Conservation (phyloP, 2,329 filamentous ascomycete genomes). For the Xylaria sp. region DNA sequence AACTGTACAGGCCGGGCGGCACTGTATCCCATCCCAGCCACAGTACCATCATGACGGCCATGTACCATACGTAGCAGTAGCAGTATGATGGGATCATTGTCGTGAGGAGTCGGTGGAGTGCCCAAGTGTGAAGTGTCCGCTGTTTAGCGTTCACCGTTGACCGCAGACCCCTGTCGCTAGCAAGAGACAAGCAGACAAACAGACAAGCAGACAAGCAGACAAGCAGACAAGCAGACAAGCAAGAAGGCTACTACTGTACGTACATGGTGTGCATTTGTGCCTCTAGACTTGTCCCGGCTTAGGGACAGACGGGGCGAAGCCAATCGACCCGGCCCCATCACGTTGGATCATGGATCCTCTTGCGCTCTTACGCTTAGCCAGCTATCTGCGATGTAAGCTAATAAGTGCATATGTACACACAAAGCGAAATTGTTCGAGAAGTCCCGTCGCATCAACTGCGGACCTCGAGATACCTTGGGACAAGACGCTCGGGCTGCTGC, state of each 20-base stretch:
- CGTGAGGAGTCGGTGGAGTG: neutral
- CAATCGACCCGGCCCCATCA: constrained; percentile 33
- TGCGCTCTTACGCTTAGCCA: too few species aligned
- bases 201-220: too few species aligned
- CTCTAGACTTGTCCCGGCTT: constrained; percentile 29
- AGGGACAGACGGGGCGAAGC: constrained; percentile 32
- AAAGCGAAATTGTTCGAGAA: neutral
- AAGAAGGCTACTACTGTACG: constrained; percentile 12
- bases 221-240: too few species aligned
- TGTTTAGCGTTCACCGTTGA: constrained; percentile 27
- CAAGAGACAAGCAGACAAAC: neutral
- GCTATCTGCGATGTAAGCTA: too few species aligned
- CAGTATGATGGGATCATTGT: constrained; percentile 1
- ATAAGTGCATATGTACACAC: neutral
- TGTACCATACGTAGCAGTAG: neutral
- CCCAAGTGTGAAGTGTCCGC: constrained; percentile 15
- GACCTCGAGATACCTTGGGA: neutral
- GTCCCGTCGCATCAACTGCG: neutral
- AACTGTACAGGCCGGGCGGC: neutral
- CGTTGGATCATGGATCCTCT: constrained; percentile 34
- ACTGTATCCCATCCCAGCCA: neutral
- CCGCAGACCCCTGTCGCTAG: constrained; percentile 23
- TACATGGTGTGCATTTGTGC: constrained; percentile 7
- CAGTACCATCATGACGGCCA: neutral
- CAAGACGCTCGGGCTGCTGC: neutral